These are phyloP conservation scores for Hyaloperonospora arabidopsidis DNA, from an alignment of 352 stramenopile species.

Conservation along the genomic window DNA sequence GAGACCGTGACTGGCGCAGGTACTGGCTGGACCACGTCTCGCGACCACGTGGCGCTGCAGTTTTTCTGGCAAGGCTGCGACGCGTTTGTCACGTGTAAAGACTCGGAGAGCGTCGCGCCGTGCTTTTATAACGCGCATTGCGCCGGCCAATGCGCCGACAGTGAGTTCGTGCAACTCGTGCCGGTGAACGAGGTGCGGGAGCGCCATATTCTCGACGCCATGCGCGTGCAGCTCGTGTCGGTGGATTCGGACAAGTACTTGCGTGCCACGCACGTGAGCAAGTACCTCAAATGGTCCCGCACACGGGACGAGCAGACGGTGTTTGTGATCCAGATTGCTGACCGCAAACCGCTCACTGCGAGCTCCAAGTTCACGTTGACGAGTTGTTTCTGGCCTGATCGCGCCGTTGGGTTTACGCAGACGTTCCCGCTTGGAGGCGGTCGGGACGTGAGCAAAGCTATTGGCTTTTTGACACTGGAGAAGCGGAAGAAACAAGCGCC, in stretches of 20 bases:
- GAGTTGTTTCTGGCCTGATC: constrained; percentile 49
- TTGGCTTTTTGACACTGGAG: constrained; percentile 57
- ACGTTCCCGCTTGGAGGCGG: constrained; percentile 41
- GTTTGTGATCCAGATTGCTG: constrained; percentile 49
- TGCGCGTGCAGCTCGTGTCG: constrained; percentile 54
- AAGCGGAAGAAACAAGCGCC: constrained; percentile 53
- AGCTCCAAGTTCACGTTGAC: constrained; percentile 53
- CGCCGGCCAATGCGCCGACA: constrained; percentile 24
- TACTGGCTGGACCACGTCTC: constrained; percentile 41
- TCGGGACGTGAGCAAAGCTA: constrained; percentile 41
- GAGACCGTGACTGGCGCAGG: constrained; percentile 17
- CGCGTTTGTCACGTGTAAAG: constrained; percentile 42
- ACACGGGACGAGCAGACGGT: constrained; percentile 52
- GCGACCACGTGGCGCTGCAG: constrained; percentile 46
- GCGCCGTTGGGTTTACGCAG: constrained; percentile 48
- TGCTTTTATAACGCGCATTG: constrained; percentile 57
- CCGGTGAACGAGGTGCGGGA: constrained; percentile 43
- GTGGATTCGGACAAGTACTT: constrained; percentile 45
- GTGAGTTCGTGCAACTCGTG: constrained; percentile 51
- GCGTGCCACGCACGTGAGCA: constrained; percentile 50
- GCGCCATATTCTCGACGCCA: constrained; percentile 50
- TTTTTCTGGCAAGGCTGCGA: constrained; percentile 68
- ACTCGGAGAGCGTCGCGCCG: constrained; percentile 42
- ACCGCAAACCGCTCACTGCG: constrained; percentile 40
- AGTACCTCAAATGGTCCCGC: constrained; percentile 59